Base-by-base conservation (phyloP, 768 basidiomycete genomes). In the Coprinellus aureogranulatus region DNA sequence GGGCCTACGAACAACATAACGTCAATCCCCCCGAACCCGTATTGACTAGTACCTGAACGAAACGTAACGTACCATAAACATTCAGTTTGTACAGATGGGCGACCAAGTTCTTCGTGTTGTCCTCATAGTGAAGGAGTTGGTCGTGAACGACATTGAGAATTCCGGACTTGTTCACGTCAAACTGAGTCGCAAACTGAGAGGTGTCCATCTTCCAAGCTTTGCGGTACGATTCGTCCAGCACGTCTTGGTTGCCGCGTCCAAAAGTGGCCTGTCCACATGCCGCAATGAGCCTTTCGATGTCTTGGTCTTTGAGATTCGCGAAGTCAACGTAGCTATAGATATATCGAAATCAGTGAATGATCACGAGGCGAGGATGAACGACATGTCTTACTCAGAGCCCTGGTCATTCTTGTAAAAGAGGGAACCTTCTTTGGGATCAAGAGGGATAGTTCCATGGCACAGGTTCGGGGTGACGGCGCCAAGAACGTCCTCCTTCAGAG, bases 51-150 rank as follows among this genome's bases (percentile, higher is more conserved):
- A 25, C 10, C n/a, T n/a, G n/a, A n/a, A n/a, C n/a, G n/a, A n/a
- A n/a, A n/a, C 30, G 27, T 31, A 16, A 48, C 61, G 2, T 41
- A 76, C 75, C 72, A 51, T 75, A 76, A 3, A 76, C 68, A 58
- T 76, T 76, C 12, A 76, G 58, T 47, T 75, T 75, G 57, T 75
- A 74, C 9, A 55, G 54, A 2, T 55, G 54, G 22, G 72, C 57
- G 49, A 75, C 72, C 8, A 69, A 60, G 3, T 60, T 53, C 26
- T 72, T 59, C 20, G 20, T 34, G 39, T 18, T 57, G 18, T 55
- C 31, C 49, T 59, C 55, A 14, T 64, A 62, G 4, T 61, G 57
- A 39, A 68, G 42, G 11, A 68, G 61, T 14, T 57, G 39, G 3
- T 49, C 44, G 40, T 50, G 60, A 30, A 65, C 59, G 14, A 28